A percentile compares a stretch with the other conserved stretches of the same genome.
These are phyloP conservation scores for Flueggea neowawraea DNA, from an alignment of 441 rosid genomes.

Conservation along the genomic window DNA sequence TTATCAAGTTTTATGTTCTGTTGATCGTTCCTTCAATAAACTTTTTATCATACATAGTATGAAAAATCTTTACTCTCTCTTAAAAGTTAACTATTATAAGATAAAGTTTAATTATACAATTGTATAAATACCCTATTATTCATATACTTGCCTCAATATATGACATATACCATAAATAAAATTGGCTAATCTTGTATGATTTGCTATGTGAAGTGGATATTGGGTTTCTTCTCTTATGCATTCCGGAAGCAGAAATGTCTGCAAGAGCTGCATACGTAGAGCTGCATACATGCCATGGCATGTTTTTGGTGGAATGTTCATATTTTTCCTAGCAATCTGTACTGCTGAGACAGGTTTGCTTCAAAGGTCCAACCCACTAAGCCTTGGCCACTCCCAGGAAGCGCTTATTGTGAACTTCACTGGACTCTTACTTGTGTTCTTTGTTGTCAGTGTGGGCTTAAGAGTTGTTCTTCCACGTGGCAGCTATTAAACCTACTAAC, in stretches of 20 bases:
- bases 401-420: slow-evolving; percentile 45
- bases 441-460: slow-evolving; percentile 37
- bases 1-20: too few species aligned
- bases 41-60: too few species aligned
- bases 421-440: slow-evolving; percentile 38
- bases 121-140: too few species aligned
- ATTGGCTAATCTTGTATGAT: too few species aligned
- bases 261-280: slow-evolving; percentile 28
- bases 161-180: too few species aligned
- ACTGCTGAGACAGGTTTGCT: slow-evolving; percentile 41
- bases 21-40: too few species aligned
- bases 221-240: slow-evolving; percentile 40
- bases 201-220: slow-evolving; percentile 27
- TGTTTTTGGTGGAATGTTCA: slow-evolving; percentile 31
- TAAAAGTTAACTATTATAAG: too few species aligned
- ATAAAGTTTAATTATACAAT: too few species aligned
- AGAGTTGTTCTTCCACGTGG: slow-evolving; percentile 27
- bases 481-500: too few species aligned
- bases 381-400: slow-evolving; percentile 16
- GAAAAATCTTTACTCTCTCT: too few species aligned
- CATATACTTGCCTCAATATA: too few species aligned
- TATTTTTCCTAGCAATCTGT: slow-evolving; percentile 38
- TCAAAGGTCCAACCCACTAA: slow-evolving; percentile 17
- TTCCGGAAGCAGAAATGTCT: slow-evolving; percentile 25
- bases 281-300: slow-evolving; percentile 42